Evolutionary conservation across 129 eudicot genomes (phyloP).

Genomic region (Chrysanthemum lavandulifolium): DNA sequence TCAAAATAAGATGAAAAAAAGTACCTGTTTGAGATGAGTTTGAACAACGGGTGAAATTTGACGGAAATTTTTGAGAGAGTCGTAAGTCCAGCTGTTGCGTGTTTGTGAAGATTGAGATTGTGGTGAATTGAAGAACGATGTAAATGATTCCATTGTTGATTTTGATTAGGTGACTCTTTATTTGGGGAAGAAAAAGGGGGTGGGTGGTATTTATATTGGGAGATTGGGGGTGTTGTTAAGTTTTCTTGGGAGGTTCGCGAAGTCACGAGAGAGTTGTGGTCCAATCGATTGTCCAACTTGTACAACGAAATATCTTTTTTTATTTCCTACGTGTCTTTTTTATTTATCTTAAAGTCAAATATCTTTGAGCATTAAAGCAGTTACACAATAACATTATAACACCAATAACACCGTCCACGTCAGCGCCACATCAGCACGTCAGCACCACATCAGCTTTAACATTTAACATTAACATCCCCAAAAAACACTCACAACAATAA

Average conservation of each 20-base stretch:
- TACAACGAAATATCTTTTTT: too few relatives aligned
- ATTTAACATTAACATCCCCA: too few relatives aligned
- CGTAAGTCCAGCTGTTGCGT: constrained; percentile 61
- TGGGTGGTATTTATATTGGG: constrained; percentile 10
- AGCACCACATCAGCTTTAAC: too few relatives aligned
- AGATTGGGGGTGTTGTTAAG: constrained; percentile 6
- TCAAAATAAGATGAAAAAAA: neutral
- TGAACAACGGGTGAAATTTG: constrained; percentile 89
- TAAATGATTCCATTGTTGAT: constrained; percentile 53
- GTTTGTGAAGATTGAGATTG: constrained; percentile 44
- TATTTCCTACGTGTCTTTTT: too few relatives aligned
- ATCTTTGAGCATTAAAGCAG: too few relatives aligned
- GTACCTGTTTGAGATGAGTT: constrained; percentile 85
- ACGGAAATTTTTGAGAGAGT: constrained; percentile 78
- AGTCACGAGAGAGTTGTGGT: constrained; percentile 9
- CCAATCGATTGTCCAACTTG: neutral
- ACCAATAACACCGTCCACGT: too few relatives aligned
- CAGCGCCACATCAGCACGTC: too few relatives aligned
- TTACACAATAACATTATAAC: too few relatives aligned
- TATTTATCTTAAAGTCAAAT: too few relatives aligned
- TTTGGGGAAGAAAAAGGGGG: neutral
- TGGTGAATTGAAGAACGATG: constrained; percentile 69
- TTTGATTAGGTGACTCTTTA: too few relatives aligned
- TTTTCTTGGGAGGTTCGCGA: constrained; percentile 24
- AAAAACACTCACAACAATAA: too few relatives aligned